These are phyloP conservation scores for Backusella westeae DNA, from an alignment of 192 early-diverging fungal genomes.

Conservation along the genomic window DNA sequence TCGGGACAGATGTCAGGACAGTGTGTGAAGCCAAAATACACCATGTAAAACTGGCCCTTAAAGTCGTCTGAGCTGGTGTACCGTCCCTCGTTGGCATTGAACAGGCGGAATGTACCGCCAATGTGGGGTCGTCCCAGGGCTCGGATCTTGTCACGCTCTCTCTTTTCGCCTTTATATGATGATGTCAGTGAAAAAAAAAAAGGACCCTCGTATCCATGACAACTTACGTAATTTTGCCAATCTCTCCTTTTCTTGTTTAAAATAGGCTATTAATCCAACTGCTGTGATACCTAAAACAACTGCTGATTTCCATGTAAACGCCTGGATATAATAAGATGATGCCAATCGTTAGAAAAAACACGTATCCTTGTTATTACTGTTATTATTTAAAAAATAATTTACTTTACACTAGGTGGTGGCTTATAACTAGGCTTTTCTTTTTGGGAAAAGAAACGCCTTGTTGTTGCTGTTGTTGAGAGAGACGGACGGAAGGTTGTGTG, in stretches of 20 bases:
- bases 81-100: constrained; percentile 71
- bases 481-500: background rate
- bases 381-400: background rate
- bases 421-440: background rate
- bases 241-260: constrained; percentile 60
- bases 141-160: constrained; percentile 38
- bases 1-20: constrained; percentile 99
- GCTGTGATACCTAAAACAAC: constrained; percentile 58
- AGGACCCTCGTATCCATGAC: background rate
- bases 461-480: background rate
- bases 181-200: background rate
- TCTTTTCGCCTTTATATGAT: constrained; percentile 23
- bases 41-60: constrained; percentile 79
- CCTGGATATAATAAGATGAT: constrained; percentile 14
- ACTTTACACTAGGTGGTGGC: background rate
- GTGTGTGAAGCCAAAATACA: constrained; percentile 99
- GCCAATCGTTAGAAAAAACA: background rate
- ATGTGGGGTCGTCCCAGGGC: constrained; percentile 80
- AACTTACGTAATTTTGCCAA: constrained; percentile 45
- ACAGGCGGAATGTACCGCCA: constrained; percentile 87
- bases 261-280: constrained; percentile 60
- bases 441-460: background rate
- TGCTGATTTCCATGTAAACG: constrained; percentile 48
- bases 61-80: constrained; percentile 74
- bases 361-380: no score